These are phyloP conservation scores for Phytophthora pisi DNA, from an alignment of 352 stramenopile species.

Conservation along the genomic window DNA sequence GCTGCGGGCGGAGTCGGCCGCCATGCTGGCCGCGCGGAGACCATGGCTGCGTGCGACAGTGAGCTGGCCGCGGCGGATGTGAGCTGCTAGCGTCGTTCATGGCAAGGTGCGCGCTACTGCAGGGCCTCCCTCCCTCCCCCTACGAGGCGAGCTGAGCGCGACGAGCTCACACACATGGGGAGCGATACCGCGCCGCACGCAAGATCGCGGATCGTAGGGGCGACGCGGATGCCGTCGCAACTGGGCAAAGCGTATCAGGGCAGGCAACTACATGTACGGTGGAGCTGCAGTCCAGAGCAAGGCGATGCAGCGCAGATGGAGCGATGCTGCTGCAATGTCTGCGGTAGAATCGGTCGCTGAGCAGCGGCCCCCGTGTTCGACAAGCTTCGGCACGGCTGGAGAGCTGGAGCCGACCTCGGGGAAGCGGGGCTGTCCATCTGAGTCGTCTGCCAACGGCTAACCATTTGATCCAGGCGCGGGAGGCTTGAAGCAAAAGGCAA, in stretches of 20 bases:
- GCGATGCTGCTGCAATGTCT: not conserved
- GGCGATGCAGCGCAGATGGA: not conserved
- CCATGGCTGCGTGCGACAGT: constrained; percentile 34
- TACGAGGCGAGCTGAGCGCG: no score
- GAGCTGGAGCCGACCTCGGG: constrained; percentile 2
- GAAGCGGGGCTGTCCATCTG: constrained; percentile 27
- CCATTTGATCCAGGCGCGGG: not conserved
- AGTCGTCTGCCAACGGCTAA: constrained; percentile 21
- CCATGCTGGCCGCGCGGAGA: constrained; percentile 17
- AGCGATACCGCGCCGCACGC: not conserved
- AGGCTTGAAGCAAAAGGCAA: not conserved
- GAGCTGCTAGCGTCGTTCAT: no score
- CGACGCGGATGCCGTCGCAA: no score
- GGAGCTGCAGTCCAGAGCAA: not conserved
- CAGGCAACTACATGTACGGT: no score
- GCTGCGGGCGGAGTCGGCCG: not conserved
- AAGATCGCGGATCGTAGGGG: not conserved
- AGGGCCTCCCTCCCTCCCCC: no score
- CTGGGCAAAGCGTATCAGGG: no score
- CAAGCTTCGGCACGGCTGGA: constrained; percentile 10
- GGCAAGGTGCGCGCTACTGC: no score
- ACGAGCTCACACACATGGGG: not conserved
- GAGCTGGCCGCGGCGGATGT: not conserved
- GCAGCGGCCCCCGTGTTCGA: not conserved
- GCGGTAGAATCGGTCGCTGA: not conserved